Conservation (phyloP, 805 yeast genomes). For the Metschnikowia arizonensis region DNA sequence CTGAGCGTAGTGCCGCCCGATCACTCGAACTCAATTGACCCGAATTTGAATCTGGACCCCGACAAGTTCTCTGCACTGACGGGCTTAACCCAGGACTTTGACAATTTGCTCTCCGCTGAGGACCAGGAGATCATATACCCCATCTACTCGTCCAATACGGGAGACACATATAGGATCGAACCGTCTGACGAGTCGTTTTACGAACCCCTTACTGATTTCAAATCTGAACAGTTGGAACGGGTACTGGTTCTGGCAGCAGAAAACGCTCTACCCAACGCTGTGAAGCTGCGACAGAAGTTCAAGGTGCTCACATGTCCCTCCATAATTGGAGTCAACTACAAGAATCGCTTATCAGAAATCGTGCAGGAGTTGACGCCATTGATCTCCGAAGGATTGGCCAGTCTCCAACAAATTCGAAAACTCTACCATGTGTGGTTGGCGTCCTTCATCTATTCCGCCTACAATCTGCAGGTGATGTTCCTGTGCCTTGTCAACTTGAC, state of each 20-base stretch:
- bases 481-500: constrained; percentile 37
- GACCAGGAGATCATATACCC: constrained; percentile 37
- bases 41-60: too few species aligned
- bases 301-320: neutral
- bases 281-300: constrained; percentile 1
- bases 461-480: constrained; percentile 26
- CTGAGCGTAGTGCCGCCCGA: neutral
- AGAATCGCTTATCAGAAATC: constrained; percentile 1
- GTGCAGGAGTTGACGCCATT: constrained; percentile 15
- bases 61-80: neutral
- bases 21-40: neutral
- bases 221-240: neutral
- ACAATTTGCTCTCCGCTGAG: constrained; percentile 28
- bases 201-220: neutral
- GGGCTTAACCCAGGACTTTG: constrained; percentile 28
- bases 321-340: constrained; percentile 2
- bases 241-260: neutral
- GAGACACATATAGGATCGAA: neutral
- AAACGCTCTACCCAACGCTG: constrained; percentile 13
- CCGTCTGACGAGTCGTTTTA: neutral
- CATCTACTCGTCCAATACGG: constrained; percentile 24
- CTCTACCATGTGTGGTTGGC: constrained; percentile 33
- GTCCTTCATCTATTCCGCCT: constrained; percentile 27
- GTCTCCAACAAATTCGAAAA: constrained; percentile 25
- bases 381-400: constrained; percentile 25